These are phyloP conservation scores for Porphyrellus cyaneotinctus DNA, from an alignment of 768 basidiomycete species.

Conservation along the genomic window DNA sequence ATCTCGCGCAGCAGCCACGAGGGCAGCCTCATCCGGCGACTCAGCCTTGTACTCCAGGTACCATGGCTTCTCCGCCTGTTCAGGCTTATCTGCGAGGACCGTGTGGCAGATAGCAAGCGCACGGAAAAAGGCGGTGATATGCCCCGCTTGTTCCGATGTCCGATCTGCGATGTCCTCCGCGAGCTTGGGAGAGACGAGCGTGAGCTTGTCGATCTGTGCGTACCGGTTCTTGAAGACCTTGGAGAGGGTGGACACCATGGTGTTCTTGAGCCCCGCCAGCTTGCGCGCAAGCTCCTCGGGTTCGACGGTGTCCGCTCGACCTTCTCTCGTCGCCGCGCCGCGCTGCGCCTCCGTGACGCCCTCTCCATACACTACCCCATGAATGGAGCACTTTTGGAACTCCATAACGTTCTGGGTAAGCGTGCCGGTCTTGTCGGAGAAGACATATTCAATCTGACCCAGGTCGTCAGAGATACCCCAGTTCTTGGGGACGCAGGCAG, in stretches of 20 bases:
- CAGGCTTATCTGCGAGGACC: slow-evolving; percentile 77
- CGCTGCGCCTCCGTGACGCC: slow-evolving; percentile 94
- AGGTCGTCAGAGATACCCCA: slow-evolving; percentile 99
- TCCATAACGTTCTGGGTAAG: slow-evolving; percentile 99
- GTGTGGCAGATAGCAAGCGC: slow-evolving; percentile 92
- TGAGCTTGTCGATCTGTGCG: slow-evolving; percentile 73
- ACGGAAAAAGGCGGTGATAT: slow-evolving; percentile 86
- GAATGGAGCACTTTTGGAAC: slow-evolving; percentile 91
- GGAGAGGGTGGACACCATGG: slow-evolving; percentile 76
- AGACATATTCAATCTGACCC: slow-evolving; percentile 95
- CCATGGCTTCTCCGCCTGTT: slow-evolving; percentile 56
- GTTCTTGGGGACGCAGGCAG: slow-evolving; percentile 89
- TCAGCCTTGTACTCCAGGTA: slow-evolving; percentile 90
- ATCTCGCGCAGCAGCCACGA: slow-evolving; percentile 89
- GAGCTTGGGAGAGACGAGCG: slow-evolving; percentile 82
- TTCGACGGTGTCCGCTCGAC: slow-evolving; percentile 58
- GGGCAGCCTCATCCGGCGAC: slow-evolving; percentile 91
- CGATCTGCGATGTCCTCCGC: slow-evolving; percentile 72
- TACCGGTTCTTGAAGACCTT: slow-evolving; percentile 86
- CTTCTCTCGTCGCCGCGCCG: slow-evolving; percentile 83
- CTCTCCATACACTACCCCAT: slow-evolving; percentile 85
- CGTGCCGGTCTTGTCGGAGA: slow-evolving; percentile 94
- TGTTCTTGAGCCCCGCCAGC: slow-evolving; percentile 59
- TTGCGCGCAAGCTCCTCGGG: slow-evolving; percentile 68
- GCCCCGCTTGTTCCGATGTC: slow-evolving; percentile 52